Percentiles rank a stretch among this genome's conserved stretches.
Evolutionary conservation across 345 rosid species (phyloP).

Genomic region (Hevea brasiliensis): DNA sequence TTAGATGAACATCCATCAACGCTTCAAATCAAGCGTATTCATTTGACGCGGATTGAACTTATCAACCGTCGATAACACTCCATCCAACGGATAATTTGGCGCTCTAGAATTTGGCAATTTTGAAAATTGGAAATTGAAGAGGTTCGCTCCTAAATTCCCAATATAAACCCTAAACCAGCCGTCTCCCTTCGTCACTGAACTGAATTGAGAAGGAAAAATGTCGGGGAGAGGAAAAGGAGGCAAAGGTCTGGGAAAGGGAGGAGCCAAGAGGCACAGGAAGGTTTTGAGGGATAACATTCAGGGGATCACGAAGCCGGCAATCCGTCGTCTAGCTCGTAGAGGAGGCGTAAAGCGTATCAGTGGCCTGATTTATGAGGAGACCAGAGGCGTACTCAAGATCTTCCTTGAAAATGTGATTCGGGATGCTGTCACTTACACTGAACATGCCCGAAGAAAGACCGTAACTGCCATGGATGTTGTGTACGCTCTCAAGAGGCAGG

Average conservation of each 20-base stretch:
- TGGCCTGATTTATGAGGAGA: background rate
- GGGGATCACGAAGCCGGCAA: conserved; percentile 7
- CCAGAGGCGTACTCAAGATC: conserved; percentile 6
- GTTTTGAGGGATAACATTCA: conserved; percentile 5
- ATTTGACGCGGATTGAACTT: background rate
- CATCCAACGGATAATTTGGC: background rate
- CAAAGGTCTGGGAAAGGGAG: conserved; percentile 4
- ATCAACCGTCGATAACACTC: background rate
- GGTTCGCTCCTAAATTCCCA: background rate
- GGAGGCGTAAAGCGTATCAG: conserved; percentile 9
- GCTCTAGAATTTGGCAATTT: background rate
- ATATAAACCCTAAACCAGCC: background rate
- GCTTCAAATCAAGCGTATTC: background rate
- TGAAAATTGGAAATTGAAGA: background rate
- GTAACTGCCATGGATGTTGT: conserved; percentile 7
- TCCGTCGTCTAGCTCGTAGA: conserved; percentile 5
- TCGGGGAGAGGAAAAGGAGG: conserved; percentile 10
- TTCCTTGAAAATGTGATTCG: conserved; percentile 6
- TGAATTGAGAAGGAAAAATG: background rate
- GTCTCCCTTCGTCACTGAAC: too few species aligned
- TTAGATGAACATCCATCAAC: background rate
- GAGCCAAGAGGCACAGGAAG: conserved; percentile 11
- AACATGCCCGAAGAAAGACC: conserved; percentile 2
- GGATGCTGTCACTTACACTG: conserved; percentile 1
- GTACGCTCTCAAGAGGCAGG: conserved; percentile 6